These are phyloP conservation scores for Microsporum audouinii DNA, from an alignment of 2,329 filamentous ascomycete species.

Conservation along the genomic window DNA sequence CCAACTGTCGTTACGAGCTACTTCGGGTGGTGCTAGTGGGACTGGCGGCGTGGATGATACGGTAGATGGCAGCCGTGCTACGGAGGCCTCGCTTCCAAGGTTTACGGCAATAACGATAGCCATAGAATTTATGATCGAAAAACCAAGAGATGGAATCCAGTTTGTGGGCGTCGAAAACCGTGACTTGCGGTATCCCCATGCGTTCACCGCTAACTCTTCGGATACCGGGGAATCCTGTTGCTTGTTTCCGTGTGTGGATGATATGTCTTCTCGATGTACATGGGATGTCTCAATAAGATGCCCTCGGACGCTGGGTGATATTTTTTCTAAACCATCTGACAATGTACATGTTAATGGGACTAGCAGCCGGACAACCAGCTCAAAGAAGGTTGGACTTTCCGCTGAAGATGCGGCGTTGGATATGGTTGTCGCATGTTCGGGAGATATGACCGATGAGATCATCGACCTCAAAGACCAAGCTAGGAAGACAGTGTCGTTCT, in stretches of 20 bases:
- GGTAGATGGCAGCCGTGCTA: conserved; percentile 23
- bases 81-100: conserved; percentile 32
- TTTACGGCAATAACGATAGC: conserved; percentile 53
- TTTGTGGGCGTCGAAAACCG: conserved; percentile 76
- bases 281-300: conserved; percentile 86
- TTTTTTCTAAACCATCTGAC: conserved; percentile 31
- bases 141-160: conserved; percentile 74
- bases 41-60: conserved; percentile 31
- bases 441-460: conserved; percentile 73
- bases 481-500: conserved; percentile 81
- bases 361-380: conserved; percentile 22
- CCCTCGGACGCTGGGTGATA: conserved; percentile 76
- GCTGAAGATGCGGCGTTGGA: conserved; percentile 82
- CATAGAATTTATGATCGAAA: conserved; percentile 66
- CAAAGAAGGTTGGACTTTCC: conserved; percentile 33
- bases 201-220: conserved; percentile 72
- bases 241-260: conserved; percentile 88
- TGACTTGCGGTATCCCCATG: conserved; percentile 77
- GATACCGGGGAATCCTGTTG: conserved; percentile 70
- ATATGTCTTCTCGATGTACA: conserved; percentile 64
- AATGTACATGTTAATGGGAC: conserved; percentile 12
- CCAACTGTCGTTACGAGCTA: conserved; percentile 33
- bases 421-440: conserved; percentile 82
- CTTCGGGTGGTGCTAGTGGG: conserved; percentile 21
- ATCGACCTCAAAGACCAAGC: conserved; percentile 63